Evolutionary conservation across 345 rosid species (phyloP).

Genomic region (Corchorus olitorius): DNA sequence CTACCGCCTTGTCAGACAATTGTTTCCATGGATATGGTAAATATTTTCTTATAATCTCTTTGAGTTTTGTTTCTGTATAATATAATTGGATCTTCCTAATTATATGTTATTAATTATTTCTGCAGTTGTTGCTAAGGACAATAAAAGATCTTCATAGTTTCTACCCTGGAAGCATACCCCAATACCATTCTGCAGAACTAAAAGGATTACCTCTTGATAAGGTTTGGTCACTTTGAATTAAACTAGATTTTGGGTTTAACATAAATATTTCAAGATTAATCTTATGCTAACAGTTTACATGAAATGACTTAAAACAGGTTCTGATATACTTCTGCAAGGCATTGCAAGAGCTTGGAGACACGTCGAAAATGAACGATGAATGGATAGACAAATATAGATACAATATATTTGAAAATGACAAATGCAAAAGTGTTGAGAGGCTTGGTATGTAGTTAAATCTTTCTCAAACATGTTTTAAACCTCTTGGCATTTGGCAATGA

Average conservation of each 20-base stretch:
- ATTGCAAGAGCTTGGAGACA: slow-evolving; percentile 50
- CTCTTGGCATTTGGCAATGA: not conserved
- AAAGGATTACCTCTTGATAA: slow-evolving; percentile 20
- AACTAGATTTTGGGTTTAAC: not conserved
- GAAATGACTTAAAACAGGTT: slow-evolving; percentile 36
- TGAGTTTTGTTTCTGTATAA: not conserved
- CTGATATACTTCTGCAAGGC: slow-evolving; percentile 44
- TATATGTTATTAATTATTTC: not conserved
- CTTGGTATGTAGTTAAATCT: slow-evolving; percentile 33
- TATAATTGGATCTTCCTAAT: slow-evolving; percentile 11
- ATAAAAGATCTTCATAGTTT: slow-evolving; percentile 52
- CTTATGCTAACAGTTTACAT: not conserved
- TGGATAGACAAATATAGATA: slow-evolving; percentile 46
- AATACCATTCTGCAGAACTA: slow-evolving; percentile 32
- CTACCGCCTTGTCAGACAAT: slow-evolving; percentile 44
- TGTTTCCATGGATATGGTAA: slow-evolving; percentile 43
- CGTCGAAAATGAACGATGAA: slow-evolving; percentile 43
- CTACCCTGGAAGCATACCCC: slow-evolving; percentile 51
- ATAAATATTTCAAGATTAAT: not conserved
- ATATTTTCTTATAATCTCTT: too few relatives aligned
- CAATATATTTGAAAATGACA: slow-evolving; percentile 26
- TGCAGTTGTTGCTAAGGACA: slow-evolving; percentile 53
- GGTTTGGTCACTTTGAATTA: not conserved
- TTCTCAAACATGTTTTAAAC: not conserved
- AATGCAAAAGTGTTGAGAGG: slow-evolving; percentile 35